Evolutionary conservation across 2,329 filamentous ascomycete genomes (phyloP).

Genomic region (Aspergillus calidoustus): DNA sequence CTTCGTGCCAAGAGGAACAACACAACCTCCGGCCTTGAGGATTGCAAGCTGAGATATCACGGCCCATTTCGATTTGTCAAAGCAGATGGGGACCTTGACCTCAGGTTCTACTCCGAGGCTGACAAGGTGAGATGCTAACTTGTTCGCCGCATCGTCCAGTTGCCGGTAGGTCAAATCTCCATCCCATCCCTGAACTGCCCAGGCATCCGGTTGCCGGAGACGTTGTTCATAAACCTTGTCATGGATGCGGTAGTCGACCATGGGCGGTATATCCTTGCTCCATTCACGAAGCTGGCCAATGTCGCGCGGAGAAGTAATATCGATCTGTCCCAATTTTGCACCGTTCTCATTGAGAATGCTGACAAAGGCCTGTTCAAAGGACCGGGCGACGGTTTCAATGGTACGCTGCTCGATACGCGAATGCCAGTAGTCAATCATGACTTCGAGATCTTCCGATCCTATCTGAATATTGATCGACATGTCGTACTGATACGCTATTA

Average conservation of each 20-base stretch:
- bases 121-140: constrained; percentile 25
- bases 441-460: not conserved
- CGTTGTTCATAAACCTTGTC: constrained; percentile 10
- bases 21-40: constrained; percentile 34
- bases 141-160: constrained; percentile 23
- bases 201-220: not conserved
- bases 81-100: constrained; percentile 29
- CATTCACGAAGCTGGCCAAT: constrained; percentile 13
- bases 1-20: constrained; percentile 37
- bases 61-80: constrained; percentile 37
- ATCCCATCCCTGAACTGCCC: constrained; percentile 12
- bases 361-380: constrained; percentile 8
- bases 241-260: constrained; percentile 10
- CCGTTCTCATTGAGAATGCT: not conserved
- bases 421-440: constrained; percentile 15
- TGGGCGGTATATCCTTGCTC: constrained; percentile 5
- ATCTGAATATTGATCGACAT: constrained; percentile 11
- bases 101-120: constrained; percentile 34
- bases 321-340: constrained; percentile 1
- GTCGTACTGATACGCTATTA: not conserved
- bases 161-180: constrained; percentile 33
- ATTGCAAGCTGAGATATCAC: constrained; percentile 36
- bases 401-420: constrained; percentile 7
- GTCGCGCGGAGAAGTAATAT: constrained; percentile 3
- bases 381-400: constrained; percentile 3